Evolutionary conservation across 768 basidiomycete genomes (phyloP).

Genomic region (Kwoniella botswanensis): DNA sequence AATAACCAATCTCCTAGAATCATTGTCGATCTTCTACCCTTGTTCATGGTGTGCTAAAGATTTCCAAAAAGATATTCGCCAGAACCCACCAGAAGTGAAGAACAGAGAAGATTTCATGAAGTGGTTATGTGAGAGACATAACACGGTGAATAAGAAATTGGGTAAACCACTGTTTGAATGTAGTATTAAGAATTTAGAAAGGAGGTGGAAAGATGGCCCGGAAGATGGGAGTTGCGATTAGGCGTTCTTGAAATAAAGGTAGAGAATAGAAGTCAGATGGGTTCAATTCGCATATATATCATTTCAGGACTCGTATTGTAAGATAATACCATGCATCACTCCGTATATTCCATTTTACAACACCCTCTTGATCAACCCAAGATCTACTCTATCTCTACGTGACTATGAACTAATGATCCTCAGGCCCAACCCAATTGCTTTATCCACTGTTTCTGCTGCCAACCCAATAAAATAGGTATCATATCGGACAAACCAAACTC

Average conservation of each 20-base stretch:
- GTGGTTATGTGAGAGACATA: conserved; percentile 93
- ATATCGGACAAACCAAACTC: conserved; percentile 87
- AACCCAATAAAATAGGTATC: conserved; percentile 83
- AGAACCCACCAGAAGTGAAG: conserved; percentile 77
- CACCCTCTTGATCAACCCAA: background rate
- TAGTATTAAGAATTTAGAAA: conserved; percentile 67
- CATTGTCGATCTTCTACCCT: conserved; percentile 84
- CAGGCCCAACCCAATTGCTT: conserved; percentile 27
- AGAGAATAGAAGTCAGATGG: background rate
- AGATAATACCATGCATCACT: conserved; percentile 3
- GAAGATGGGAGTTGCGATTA: conserved; percentile 85
- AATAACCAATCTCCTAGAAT: conserved; percentile 79
- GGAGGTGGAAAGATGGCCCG: conserved; percentile 92
- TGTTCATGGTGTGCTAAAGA: conserved; percentile 84
- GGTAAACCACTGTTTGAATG: conserved; percentile 87
- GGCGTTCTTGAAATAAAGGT: background rate
- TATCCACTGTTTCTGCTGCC: conserved; percentile 76
- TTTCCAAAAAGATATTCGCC: conserved; percentile 72
- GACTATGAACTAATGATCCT: background rate
- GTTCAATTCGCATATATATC: background rate
- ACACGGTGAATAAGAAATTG: conserved; percentile 84
- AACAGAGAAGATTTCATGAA: conserved; percentile 70
- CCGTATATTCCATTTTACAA: background rate
- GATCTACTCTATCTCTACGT: background rate
- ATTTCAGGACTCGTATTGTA: background rate